Conservation (phyloP, 2,329 filamentous ascomycete species). For the Fusarium tjaetaba region DNA sequence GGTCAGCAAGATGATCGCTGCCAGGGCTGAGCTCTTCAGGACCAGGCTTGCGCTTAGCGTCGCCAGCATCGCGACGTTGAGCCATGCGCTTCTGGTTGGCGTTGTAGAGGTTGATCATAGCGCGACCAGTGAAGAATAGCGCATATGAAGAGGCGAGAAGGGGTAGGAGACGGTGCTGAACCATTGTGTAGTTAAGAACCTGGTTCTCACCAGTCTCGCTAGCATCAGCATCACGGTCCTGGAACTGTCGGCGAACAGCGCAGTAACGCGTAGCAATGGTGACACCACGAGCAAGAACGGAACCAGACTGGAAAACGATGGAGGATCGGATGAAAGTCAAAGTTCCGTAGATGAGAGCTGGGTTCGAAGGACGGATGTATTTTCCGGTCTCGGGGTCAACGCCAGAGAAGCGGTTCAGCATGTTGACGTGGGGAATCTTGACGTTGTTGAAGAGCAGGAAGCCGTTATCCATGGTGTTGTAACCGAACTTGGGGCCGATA, state of each 20-base stretch:
- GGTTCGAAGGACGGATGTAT: slow-evolving; percentile 73
- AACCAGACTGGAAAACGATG: slow-evolving; percentile 78
- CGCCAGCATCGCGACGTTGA: slow-evolving; percentile 52
- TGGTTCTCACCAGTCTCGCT: slow-evolving; percentile 72
- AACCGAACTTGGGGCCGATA: slow-evolving; percentile 83
- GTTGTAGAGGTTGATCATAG: slow-evolving; percentile 79
- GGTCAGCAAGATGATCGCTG: slow-evolving; percentile 75
- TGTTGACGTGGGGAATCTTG: slow-evolving; percentile 76
- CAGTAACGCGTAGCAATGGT: slow-evolving; percentile 82
- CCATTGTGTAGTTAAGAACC: slow-evolving; percentile 84
- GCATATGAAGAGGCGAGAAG: slow-evolving; percentile 79
- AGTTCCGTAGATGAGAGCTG: slow-evolving; percentile 77
- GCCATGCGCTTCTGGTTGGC: slow-evolving; percentile 76
- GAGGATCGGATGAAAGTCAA: slow-evolving; percentile 79
- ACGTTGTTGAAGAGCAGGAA: slow-evolving; percentile 81
- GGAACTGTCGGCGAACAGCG: slow-evolving; percentile 79
- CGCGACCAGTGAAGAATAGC: slow-evolving; percentile 80
- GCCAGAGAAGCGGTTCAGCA: slow-evolving; percentile 76
- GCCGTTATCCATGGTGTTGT: slow-evolving; percentile 85
- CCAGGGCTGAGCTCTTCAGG: slow-evolving; percentile 72
- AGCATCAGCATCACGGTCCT: slow-evolving; percentile 73
- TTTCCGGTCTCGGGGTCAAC: slow-evolving; percentile 75
- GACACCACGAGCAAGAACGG: slow-evolving; percentile 77
- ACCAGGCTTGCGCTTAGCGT: slow-evolving; percentile 64
- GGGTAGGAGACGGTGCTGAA: slow-evolving; percentile 77